Evolutionary conservation across 305 asterid genomes (phyloP).

Genomic region (Fraxinus xanthoxyloides): DNA sequence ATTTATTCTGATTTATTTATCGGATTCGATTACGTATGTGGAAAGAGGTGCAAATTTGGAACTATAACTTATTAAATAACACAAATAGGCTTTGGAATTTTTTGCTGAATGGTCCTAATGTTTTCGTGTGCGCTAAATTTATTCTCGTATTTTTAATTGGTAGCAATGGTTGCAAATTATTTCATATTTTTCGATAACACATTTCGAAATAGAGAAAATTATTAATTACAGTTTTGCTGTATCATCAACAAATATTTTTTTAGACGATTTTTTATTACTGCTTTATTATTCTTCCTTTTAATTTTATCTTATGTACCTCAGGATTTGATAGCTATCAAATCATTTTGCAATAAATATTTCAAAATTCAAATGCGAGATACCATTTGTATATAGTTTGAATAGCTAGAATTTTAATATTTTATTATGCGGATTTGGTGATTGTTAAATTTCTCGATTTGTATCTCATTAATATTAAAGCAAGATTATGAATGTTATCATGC

Average conservation of each 20-base stretch:
- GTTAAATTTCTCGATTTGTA: neutral
- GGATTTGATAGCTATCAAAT: neutral
- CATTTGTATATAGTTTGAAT: neutral
- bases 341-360: neutral
- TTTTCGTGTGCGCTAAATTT: neutral
- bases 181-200: neutral
- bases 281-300: neutral
- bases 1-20: conserved; percentile 51
- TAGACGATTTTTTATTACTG: neutral
- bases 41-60: neutral
- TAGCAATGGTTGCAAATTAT: neutral
- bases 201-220: neutral
- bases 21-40: conserved; percentile 44
- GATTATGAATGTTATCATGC: neutral
- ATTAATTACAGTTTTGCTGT: neutral
- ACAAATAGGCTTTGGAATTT: conserved; percentile 13
- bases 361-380: neutral
- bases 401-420: neutral
- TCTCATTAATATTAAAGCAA: neutral
- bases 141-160: neutral
- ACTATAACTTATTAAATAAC: neutral
- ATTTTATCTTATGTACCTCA: neutral
- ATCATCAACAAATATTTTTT: neutral
- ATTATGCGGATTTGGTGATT: neutral
- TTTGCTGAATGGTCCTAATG: conserved; percentile 16